phyloP scores from a whole-genome alignment of 352 stramenopile genomes.

The Plasmopara viticola region DNA sequence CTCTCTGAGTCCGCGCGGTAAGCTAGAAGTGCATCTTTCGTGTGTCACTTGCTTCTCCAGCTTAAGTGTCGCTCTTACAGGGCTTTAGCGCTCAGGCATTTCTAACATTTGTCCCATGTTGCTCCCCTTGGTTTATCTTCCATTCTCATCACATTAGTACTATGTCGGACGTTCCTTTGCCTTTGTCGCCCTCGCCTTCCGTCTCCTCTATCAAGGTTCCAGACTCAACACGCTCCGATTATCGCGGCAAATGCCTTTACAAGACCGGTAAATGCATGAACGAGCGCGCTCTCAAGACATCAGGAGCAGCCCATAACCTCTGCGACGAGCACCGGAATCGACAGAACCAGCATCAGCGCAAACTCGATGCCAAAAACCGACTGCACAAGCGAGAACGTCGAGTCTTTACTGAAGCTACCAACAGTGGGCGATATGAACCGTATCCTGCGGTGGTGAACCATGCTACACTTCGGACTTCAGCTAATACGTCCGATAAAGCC shows the following conservation, averaged over 20 bases:
- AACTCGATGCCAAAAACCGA: constrained; percentile 82
- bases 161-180: constrained; percentile 16
- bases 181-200: constrained; percentile 2
- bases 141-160: constrained; percentile 1
- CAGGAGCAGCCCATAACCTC: constrained; percentile 74
- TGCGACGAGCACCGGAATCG: constrained; percentile 77
- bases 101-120: constrained; percentile 10
- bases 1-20: constrained; percentile 5
- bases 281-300: constrained; percentile 83
- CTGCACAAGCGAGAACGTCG: constrained; percentile 57
- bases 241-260: constrained; percentile 77
- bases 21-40: background rate
- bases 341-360: constrained; percentile 85
- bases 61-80: constrained; percentile 10
- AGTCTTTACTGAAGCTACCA: background rate
- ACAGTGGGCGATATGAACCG: constrained; percentile 18
- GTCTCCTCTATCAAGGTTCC: constrained; percentile 10
- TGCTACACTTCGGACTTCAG: background rate
- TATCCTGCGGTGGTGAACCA: constrained; percentile 15
- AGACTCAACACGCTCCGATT: constrained; percentile 32
- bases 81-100: constrained; percentile 2
- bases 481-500: constrained; percentile 6
- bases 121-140: constrained; percentile 2
- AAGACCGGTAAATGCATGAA: constrained; percentile 85
- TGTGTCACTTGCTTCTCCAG: constrained; percentile 1